Percentiles rank a stretch among this genome's conserved stretches.
phyloP scores from a whole-genome alignment of 371 early-diverging fungal species.

The Syncephalis fuscata region DNA sequence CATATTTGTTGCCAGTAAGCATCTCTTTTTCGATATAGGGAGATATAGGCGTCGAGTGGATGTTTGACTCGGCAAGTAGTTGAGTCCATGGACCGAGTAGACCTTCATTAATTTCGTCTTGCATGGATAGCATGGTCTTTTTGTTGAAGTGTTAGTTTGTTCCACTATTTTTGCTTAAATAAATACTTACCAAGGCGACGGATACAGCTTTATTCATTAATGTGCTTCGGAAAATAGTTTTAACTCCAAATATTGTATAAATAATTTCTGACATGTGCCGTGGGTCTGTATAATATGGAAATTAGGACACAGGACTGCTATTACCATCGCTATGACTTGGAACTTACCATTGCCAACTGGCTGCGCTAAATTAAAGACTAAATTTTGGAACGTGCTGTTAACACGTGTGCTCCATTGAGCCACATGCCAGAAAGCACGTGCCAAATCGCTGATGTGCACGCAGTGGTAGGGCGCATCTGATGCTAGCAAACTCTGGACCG shows the following conservation, averaged over 20 bases:
- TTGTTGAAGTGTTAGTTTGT: background rate
- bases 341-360: conserved; percentile 43
- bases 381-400: conserved; percentile 15
- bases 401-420: conserved; percentile 36
- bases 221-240: conserved; percentile 70
- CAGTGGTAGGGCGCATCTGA: conserved; percentile 78
- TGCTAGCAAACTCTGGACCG: conserved; percentile 86
- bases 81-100: conserved; percentile 29
- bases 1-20: conserved; percentile 62
- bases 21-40: conserved; percentile 68
- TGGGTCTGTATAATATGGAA: conserved; percentile 37
- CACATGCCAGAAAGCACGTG: conserved; percentile 54
- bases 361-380: conserved; percentile 62
- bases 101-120: background rate
- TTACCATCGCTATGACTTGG: background rate
- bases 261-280: conserved; percentile 54
- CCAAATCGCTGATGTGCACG: conserved; percentile 81
- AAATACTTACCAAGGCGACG: conserved; percentile 54
- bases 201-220: conserved; percentile 55
- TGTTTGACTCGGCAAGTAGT: conserved; percentile 32
- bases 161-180: background rate
- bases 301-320: background rate
- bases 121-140: background rate
- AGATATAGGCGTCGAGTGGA: conserved; percentile 72
- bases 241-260: conserved; percentile 55